These are phyloP conservation scores for Hymenoscyphus fructigenus DNA, from an alignment of 2,329 filamentous ascomycete genomes.

Conservation along the genomic window DNA sequence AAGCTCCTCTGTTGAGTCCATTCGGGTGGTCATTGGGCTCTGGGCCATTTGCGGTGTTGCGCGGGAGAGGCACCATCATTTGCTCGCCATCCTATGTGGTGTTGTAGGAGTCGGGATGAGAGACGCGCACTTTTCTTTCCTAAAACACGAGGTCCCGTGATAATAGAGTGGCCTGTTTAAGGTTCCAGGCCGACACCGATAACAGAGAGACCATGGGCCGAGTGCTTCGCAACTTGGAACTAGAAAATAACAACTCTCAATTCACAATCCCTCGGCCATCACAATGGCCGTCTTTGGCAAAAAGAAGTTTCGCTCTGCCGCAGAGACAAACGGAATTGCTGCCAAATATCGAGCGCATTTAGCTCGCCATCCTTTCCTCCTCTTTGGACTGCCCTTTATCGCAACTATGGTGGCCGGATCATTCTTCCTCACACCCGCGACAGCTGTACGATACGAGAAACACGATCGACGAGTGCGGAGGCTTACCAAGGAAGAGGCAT, in stretches of 20 bases:
- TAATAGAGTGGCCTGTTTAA: too few species aligned
- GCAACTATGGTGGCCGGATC: constrained; percentile 85
- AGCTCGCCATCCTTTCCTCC: constrained; percentile 77
- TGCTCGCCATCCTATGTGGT: constrained; percentile 23
- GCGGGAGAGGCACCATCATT: constrained; percentile 28
- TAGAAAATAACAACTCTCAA: too few species aligned
- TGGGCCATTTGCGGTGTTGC: constrained; percentile 10
- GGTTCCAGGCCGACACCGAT: too few species aligned
- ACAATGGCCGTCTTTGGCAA: constrained; percentile 63
- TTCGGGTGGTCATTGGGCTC: constrained; percentile 19
- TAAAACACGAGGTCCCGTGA: too few species aligned
- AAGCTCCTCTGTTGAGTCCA: constrained; percentile 15
- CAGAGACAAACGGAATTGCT: constrained; percentile 67
- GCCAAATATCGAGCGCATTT: constrained; percentile 75
- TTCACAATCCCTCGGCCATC: background rate
- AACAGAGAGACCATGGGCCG: too few species aligned
- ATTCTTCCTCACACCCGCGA: constrained; percentile 91
- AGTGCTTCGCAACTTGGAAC: too few species aligned
- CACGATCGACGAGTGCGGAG: constrained; percentile 88
- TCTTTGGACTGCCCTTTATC: constrained; percentile 94
- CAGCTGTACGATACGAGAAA: constrained; percentile 89
- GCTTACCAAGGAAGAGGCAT: constrained; percentile 79
- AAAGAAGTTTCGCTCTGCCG: constrained; percentile 69
- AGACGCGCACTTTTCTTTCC: too few species aligned
- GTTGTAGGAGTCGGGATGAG: background rate